Evolutionary conservation across 2,329 filamentous ascomycete species (phyloP).

Genomic region (Paraphaeosphaeria sporulosa): DNA sequence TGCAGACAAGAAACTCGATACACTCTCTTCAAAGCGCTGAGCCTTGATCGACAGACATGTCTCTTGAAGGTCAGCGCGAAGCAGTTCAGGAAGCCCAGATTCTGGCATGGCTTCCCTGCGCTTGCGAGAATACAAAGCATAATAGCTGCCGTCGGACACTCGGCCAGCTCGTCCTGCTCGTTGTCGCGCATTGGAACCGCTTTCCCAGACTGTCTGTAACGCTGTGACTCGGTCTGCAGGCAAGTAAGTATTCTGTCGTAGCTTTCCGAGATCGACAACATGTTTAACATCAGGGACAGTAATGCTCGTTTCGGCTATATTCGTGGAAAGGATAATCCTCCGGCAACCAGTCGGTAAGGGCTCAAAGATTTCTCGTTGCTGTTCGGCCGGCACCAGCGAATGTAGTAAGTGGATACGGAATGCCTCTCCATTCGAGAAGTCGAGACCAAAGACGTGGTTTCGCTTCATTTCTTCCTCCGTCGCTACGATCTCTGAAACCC

Average conservation of each 20-base stretch:
- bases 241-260: slow-evolving; percentile 9
- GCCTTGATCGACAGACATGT: slow-evolving; percentile 16
- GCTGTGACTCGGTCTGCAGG: slow-evolving; percentile 5
- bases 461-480: slow-evolving; percentile 2
- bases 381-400: slow-evolving; percentile 6
- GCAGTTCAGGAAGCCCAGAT: slow-evolving; percentile 10
- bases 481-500: slow-evolving; percentile 10
- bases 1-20: slow-evolving; percentile 10
- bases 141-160: slow-evolving; percentile 14
- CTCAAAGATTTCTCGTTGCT: slow-evolving; percentile 11
- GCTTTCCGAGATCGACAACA: slow-evolving; percentile 14
- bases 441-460: slow-evolving; percentile 1
- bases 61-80: slow-evolving; percentile 13
- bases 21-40: slow-evolving; percentile 10
- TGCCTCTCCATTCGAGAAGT: slow-evolving; percentile 7
- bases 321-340: slow-evolving; percentile 15
- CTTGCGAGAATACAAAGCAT: slow-evolving; percentile 12
- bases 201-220: slow-evolving; percentile 11
- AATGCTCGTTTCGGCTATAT: slow-evolving; percentile 14
- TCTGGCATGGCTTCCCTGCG: slow-evolving; percentile 8
- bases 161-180: slow-evolving; percentile 15
- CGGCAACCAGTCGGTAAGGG: slow-evolving; percentile 11
- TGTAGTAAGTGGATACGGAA: slow-evolving; percentile 13
- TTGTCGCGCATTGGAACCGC: slow-evolving; percentile 15
- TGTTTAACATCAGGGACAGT: slow-evolving; percentile 15